Percentiles rank a stretch among this genome's conserved stretches.
Evolutionary conservation across 179 eudicot genomes (phyloP).

Genomic region (Beta macrorhiza): DNA sequence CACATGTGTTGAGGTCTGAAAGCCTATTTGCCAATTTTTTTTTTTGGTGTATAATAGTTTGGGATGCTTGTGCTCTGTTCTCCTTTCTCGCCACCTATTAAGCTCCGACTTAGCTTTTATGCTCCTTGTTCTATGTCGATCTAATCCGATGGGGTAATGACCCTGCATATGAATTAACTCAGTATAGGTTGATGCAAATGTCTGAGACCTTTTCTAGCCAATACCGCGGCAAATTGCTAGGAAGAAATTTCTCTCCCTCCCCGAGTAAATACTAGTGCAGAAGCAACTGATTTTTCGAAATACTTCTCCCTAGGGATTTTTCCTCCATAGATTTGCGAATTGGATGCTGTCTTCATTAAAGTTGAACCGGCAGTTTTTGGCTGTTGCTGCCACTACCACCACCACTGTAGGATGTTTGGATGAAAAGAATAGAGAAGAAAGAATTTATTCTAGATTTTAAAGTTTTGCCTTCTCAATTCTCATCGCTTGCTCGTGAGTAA

Average conservation of each 20-base stretch:
- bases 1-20: neutral
- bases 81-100: neutral
- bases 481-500: neutral
- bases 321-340: neutral
- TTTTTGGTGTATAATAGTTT: neutral
- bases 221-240: neutral
- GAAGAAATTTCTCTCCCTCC: neutral
- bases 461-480: neutral
- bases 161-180: neutral
- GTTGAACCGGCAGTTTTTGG: neutral
- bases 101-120: neutral
- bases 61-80: slow-evolving; percentile 5
- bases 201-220: neutral
- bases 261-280: too few species aligned
- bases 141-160: neutral
- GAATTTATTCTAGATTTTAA: neutral
- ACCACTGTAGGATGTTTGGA: neutral
- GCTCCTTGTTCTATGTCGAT: neutral
- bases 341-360: neutral
- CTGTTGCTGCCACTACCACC: neutral
- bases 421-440: neutral
- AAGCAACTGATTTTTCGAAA: too few species aligned
- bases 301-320: neutral
- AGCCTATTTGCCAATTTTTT: neutral
- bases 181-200: neutral